Evolutionary conservation across 1,284 basidiomycete genomes (phyloP), one percentile per base, ranked within the genome.

Genomic region (Schizophyllum commune): DNA sequence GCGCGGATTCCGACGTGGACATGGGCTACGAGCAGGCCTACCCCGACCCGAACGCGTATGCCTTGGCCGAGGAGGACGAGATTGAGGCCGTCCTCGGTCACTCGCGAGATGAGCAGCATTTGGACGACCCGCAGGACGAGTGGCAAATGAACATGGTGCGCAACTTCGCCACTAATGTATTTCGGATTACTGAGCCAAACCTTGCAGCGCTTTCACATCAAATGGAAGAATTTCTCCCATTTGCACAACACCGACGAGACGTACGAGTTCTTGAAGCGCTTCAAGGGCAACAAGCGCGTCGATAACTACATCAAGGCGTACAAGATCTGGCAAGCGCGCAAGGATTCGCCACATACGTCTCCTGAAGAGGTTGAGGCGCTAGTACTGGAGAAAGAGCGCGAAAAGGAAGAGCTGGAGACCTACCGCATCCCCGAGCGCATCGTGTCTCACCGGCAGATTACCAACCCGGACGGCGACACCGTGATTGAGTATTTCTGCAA

Each of bases 221-320:
- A 96, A 74, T 96, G 94, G 94, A 96, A 95, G 75, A 87, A 86
- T 65, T 96, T 94, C 73, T 96, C 93, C 13, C 93, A 96, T 72
- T 80, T 96, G 17, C 93, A 96, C 78, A 97, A 99, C 72, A 99
- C 96, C 9, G 96, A 98, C 72, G 96, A 99, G 76, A 88, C 89
- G 11, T 98, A 97, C 78, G 88, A 94, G 69, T 98, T 97, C 73
- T 78, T 98, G 62, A 95, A 95, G 73, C 88, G 92, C 39, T 97
- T 91, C 82, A 89, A 85, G 71, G 95, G 95, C 32, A 83, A 98
- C 71, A 99, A 99, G 77, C 92, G 95, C 61, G 94, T 99, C 62
- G 96, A 98, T 76, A 99, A 99, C 77, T 99, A 99, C 76, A 97
- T 99, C 81, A 96, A 96, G 72, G 84, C 87, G 19, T 82, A 86